phyloP scores from a whole-genome alignment of 805 yeast genomes.

The Candida chauliodis region DNA sequence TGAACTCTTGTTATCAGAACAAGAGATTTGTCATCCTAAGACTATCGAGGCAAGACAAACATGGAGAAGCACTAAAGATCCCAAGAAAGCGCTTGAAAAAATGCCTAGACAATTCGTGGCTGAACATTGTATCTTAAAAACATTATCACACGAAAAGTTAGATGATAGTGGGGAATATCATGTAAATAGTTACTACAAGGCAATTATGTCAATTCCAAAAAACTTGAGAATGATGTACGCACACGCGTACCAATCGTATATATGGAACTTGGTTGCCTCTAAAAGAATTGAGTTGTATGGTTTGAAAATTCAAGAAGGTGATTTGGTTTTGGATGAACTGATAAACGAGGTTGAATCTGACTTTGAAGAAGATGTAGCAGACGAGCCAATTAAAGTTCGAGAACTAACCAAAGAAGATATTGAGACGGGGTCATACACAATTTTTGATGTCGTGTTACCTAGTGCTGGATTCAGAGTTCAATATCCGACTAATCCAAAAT shows the following conservation, averaged over 20 bases:
- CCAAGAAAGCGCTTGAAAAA: constrained; percentile 56
- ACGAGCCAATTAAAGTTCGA: constrained; percentile 60
- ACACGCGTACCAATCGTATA: constrained; percentile 94
- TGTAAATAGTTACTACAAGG: constrained; percentile 62
- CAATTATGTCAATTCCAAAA: constrained; percentile 86
- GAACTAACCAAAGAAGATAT: constrained; percentile 74
- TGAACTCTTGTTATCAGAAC: constrained; percentile 77
- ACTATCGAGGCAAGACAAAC: constrained; percentile 77
- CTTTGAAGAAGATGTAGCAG: constrained; percentile 69
- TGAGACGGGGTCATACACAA: constrained; percentile 51
- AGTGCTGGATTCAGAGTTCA: constrained; percentile 92
- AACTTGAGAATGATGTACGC: constrained; percentile 92
- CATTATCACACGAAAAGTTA: constrained; percentile 51
- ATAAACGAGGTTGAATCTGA: constrained; percentile 28
- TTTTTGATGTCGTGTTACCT: constrained; percentile 89
- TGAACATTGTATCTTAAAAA: constrained; percentile 67
- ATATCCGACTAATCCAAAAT: constrained; percentile 69
- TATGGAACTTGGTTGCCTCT: constrained; percentile 89
- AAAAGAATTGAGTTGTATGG: constrained; percentile 73
- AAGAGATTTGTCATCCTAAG: constrained; percentile 77
- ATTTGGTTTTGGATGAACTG: constrained; percentile 53
- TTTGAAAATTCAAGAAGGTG: constrained; percentile 69
- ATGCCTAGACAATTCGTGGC: constrained; percentile 92
- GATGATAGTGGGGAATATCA: constrained; percentile 41
- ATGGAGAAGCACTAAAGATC: constrained; percentile 74